A percentile compares a stretch with the other conserved stretches of the same genome.
Conservation (phyloP, 495 filamentous ascomycete species). For the Penicillium simplicissimum region DNA sequence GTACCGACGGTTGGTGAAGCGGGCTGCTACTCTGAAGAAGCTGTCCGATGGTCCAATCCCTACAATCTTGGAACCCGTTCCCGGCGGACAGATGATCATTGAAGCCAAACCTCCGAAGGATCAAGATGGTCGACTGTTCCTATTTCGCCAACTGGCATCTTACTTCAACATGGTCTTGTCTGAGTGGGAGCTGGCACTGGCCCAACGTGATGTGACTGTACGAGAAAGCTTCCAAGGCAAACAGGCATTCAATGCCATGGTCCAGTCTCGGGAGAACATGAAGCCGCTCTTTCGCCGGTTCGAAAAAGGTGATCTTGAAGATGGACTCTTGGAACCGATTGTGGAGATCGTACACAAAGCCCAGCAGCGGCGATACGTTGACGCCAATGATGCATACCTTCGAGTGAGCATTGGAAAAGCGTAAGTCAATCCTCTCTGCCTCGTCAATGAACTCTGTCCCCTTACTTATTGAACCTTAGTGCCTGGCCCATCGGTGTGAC, state of each 20-base stretch:
- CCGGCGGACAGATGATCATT: conserved; percentile 86
- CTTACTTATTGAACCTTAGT: conserved; percentile 33
- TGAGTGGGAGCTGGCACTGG: conserved; percentile 83
- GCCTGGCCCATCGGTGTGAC: conserved; percentile 99
- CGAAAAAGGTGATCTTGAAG: conserved; percentile 74
- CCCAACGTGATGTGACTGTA: conserved; percentile 60
- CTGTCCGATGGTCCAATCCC: conserved; percentile 63
- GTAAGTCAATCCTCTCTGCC: conserved; percentile 33
- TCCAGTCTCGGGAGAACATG: conserved; percentile 81
- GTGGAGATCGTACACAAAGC: conserved; percentile 93
- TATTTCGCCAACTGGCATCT: conserved; percentile 84
- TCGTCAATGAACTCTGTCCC: neutral
- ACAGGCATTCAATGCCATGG: conserved; percentile 74
- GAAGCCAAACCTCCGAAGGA: conserved; percentile 58
- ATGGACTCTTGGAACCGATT: conserved; percentile 76
- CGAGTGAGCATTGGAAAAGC: conserved; percentile 95
- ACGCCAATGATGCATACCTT: conserved; percentile 94
- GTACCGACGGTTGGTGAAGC: conserved; percentile 60
- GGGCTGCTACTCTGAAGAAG: conserved; percentile 47
- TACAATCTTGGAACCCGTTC: conserved; percentile 72
- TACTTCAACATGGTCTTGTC: conserved; percentile 91
- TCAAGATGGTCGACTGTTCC: conserved; percentile 56
- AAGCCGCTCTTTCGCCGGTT: conserved; percentile 87
- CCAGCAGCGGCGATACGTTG: conserved; percentile 87
- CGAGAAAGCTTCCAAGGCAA: conserved; percentile 75